Evolutionary conservation across 345 rosid species (phyloP).

Genomic region (Corchorus capsularis): DNA sequence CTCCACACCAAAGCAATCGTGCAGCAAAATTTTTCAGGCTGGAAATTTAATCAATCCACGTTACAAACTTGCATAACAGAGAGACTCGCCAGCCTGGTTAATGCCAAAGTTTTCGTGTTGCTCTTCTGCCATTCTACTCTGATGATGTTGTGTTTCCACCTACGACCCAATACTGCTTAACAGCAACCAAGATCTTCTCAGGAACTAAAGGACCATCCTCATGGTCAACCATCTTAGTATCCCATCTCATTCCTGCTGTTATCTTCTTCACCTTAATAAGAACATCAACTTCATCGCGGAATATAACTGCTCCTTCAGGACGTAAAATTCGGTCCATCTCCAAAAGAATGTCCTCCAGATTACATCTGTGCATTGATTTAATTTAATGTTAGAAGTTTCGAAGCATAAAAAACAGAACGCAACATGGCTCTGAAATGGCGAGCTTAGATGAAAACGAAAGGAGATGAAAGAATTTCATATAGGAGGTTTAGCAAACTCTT

Average conservation of each 20-base stretch:
- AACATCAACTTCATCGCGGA: constrained; percentile 87
- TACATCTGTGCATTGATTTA: constrained; percentile 62
- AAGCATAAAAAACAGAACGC: not conserved
- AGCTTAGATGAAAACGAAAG: not conserved
- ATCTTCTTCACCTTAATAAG: constrained; percentile 80
- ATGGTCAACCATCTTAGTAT: constrained; percentile 91
- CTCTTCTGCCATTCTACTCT: constrained; percentile 25
- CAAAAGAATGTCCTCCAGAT: constrained; percentile 79
- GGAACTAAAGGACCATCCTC: constrained; percentile 98
- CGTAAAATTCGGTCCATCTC: constrained; percentile 98
- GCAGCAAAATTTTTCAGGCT: not conserved
- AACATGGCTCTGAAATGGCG: not conserved
- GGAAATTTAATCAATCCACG: constrained; percentile 31
- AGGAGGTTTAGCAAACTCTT: not conserved
- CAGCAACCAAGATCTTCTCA: constrained; percentile 87
- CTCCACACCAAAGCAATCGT: not conserved
- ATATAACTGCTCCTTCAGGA: constrained; percentile 94
- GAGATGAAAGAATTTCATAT: not conserved
- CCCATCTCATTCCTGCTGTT: constrained; percentile 91
- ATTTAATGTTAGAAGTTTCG: not conserved
- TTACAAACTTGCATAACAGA: not conserved
- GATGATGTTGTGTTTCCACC: constrained; percentile 69
- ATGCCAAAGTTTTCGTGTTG: not conserved
- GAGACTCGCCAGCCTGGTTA: constrained; percentile 10
- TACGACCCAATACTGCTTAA: constrained; percentile 93